Percentiles rank a stretch among this genome's conserved stretches.
Evolutionary conservation across 768 basidiomycete species (phyloP).

Genomic region (Termitomyces sp.): DNA sequence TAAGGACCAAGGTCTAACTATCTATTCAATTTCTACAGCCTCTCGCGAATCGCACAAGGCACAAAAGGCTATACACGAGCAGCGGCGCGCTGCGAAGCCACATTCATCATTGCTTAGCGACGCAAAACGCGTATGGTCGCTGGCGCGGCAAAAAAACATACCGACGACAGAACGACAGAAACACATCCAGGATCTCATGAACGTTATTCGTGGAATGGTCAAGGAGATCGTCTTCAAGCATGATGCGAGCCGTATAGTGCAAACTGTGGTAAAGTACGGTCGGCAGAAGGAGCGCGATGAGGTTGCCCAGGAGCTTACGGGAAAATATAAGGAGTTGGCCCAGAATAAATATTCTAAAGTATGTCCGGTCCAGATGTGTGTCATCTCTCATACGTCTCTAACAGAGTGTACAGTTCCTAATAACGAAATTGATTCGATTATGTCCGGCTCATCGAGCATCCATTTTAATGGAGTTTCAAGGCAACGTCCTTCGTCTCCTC

Average conservation of each 20-base stretch:
- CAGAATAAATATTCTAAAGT: slow-evolving; percentile 93
- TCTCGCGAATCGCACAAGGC: slow-evolving; percentile 68
- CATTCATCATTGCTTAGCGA: slow-evolving; percentile 65
- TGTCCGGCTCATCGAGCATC: slow-evolving; percentile 72
- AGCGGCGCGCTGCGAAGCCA: slow-evolving; percentile 76
- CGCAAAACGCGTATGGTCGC: slow-evolving; percentile 77
- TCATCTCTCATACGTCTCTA: background rate
- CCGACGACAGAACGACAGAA: slow-evolving; percentile 68
- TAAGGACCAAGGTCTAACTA: background rate
- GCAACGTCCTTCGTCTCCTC: slow-evolving; percentile 70
- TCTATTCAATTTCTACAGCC: slow-evolving; percentile 32
- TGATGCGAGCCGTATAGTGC: slow-evolving; percentile 84
- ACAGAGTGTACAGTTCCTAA: slow-evolving; percentile 55
- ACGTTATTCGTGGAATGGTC: slow-evolving; percentile 73
- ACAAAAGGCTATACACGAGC: slow-evolving; percentile 62
- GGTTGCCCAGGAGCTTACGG: slow-evolving; percentile 81
- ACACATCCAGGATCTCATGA: slow-evolving; percentile 72
- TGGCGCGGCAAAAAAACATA: slow-evolving; percentile 71
- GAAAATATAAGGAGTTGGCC: slow-evolving; percentile 70
- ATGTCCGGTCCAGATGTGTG: slow-evolving; percentile 8
- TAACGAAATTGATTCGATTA: slow-evolving; percentile 73
- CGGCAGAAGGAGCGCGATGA: slow-evolving; percentile 72
- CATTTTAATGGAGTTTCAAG: slow-evolving; percentile 79
- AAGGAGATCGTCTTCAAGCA: slow-evolving; percentile 89
- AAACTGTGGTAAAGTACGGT: slow-evolving; percentile 81